Base-by-base conservation (phyloP, 2,329 filamentous ascomycete genomes). In the Hypoxylon sp. region DNA sequence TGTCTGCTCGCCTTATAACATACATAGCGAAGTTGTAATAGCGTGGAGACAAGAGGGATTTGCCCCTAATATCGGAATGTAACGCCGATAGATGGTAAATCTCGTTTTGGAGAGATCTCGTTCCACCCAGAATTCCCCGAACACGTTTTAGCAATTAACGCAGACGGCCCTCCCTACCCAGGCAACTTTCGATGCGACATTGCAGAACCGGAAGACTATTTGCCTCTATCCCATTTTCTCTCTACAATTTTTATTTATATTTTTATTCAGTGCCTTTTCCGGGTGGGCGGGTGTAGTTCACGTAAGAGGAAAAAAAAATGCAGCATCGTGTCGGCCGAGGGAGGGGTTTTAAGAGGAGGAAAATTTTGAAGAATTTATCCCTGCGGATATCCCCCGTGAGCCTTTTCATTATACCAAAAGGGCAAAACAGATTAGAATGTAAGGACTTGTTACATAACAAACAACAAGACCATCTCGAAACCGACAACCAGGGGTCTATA, bases 71-170 rank as follows among this genome's bases (percentile, higher is more conserved):
- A 55, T 68, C 65, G 68, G 70, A 72, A 73, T 71, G 69, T 67
- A 71, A 73, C 69, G 67, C 68, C 65, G 65, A 73, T 70, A 69
- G 65, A 70, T 70, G 52, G 63, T 58, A 70, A 69, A 71, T 68
- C 65, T 72, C 65, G 61, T 67, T 68, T 66, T 69, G 61, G 63
- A 59, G 63, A 71, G 67, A 67, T 73, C 63, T 71, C 41, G 65
- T 71, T 69, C 70, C 66, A 74, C 71, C 25, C 62, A 68, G 57
- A 70, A 70, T 68, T 70, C 63, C 65, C 71, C 70, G 68, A 70
- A 65, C 68, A 70, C 68, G 70, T 68, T 71, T 68, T 66, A 65
- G 67, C 59, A 68, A 68, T 65, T 64, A 70, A 66, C 58, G 43
- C 55, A 60, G 64, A 68, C 63, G 60, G 57, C 46, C 64, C 68